Evolutionary conservation across 176 grass and related monocot species (phyloP).

Genomic region (Paspalum vaginatum): DNA sequence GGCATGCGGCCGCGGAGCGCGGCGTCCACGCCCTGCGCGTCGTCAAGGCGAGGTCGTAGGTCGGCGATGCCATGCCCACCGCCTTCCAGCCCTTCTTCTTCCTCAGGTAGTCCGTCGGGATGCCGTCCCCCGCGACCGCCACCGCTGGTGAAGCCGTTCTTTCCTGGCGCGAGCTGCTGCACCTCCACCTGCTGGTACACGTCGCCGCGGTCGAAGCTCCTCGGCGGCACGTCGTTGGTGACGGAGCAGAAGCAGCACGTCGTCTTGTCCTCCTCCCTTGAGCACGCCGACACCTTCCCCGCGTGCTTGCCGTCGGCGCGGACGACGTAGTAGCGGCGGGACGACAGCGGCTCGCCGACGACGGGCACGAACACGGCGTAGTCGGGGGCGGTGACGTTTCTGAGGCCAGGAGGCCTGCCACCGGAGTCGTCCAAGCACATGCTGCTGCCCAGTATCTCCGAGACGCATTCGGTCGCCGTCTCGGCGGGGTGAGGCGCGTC

Average conservation of each 20-base stretch:
- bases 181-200: constrained; percentile 65
- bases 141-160: background rate
- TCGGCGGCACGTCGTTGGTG: constrained; percentile 41
- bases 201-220: constrained; percentile 43
- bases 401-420: background rate
- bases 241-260: constrained; percentile 33
- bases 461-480: too few relatives aligned
- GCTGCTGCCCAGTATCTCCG: too few relatives aligned
- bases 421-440: too few relatives aligned
- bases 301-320: constrained; percentile 1
- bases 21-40: constrained; percentile 26
- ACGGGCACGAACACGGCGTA: constrained; percentile 42
- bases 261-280: constrained; percentile 35
- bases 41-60: background rate
- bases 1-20: constrained; percentile 16
- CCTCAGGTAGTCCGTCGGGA: constrained; percentile 22
- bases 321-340: constrained; percentile 43
- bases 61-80: background rate
- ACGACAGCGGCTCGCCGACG: constrained; percentile 25
- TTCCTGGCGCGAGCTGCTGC: background rate
- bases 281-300: constrained; percentile 51
- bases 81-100: constrained; percentile 44
- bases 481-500: too few relatives aligned
- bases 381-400: too few relatives aligned
- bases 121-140: constrained; percentile 17